Evolutionary conservation across 139 green algal species (phyloP), one percentile per base, ranked within the genome.

Genomic region (Chlamydomonas sp.): DNA sequence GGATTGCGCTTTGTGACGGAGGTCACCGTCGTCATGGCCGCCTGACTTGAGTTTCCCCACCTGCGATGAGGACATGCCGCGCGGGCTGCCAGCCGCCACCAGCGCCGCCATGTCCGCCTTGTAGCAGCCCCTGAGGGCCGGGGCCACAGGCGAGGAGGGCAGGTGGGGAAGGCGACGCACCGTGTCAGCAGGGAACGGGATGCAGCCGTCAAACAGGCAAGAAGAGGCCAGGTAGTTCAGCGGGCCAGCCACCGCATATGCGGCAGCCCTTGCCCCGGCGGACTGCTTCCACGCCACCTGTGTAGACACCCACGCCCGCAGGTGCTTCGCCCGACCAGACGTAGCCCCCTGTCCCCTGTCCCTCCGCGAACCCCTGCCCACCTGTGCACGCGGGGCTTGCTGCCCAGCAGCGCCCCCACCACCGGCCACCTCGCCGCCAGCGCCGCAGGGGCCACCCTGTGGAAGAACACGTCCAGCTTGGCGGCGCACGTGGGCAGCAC

Each of bases 381-480:
- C 86, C 77, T 72, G 73, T 84, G 89, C 63, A 91, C 88, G 20
- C 83, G 81, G 12, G 83, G 83, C 75, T 87, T 89, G 58, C 69
- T 83, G 3, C 62, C 63, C 76, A 95, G 72, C 67, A 93, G 89
- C 63, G 87, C 87, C 8, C 68, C 81, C 60, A 93, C 89, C 7
- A 93, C 78, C 14, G 87, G 89, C 59, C 84, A 84, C 58, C 62
- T 6, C 0, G 4, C 8, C 18, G 89, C 90, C 58, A 95, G 88
- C 62, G 89, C 77, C 64, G 86, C 75, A 2, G 91, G 77, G 1
- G 77, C 16, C 7, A 66, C 66, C 76, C 82, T 72, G 80, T 95
- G 93, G 86, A 95, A 95, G 78, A 71, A 84, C 31, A 95, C 86
- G 49, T 93, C 77, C 17, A 94, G 59, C 4, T 20, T 63, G 64